Conservation (phyloP, 1,284 basidiomycete genomes). For the Moniliophthora roreri region DNA sequence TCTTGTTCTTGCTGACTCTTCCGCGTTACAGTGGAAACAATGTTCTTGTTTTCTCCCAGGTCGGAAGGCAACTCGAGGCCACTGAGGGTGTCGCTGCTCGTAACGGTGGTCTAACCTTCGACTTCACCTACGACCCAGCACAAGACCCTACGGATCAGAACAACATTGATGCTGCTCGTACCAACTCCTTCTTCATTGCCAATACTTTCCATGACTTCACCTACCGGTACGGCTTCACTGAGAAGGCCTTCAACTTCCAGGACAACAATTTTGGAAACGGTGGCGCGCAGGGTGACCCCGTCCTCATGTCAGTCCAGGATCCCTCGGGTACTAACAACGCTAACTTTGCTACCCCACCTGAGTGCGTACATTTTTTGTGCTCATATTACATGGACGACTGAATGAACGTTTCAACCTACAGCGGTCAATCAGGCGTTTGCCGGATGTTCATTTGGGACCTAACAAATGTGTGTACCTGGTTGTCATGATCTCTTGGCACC, state of each 20-base stretch:
- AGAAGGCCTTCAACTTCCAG: constrained; percentile 14
- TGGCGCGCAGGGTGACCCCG: constrained; percentile 35
- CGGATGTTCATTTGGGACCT: constrained; percentile 38
- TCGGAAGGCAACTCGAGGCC: constrained; percentile 17
- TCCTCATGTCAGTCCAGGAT: constrained; percentile 37
- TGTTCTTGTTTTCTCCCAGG: constrained; percentile 28
- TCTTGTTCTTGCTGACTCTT: neutral
- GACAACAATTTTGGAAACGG: constrained; percentile 12
- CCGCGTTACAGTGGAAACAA: constrained; percentile 33
- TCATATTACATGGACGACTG: too few species aligned
- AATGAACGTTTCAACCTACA: constrained; percentile 4
- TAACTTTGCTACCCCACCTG: constrained; percentile 34
- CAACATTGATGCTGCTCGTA: constrained; percentile 47
- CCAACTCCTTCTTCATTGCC: constrained; percentile 51
- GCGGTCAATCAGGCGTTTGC: constrained; percentile 29
- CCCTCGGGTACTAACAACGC: constrained; percentile 32
- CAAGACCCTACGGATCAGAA: constrained; percentile 19
- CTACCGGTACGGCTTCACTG: constrained; percentile 35
- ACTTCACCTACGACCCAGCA: constrained; percentile 34
- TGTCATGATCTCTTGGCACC: neutral
- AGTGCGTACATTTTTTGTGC: constrained; percentile 33
- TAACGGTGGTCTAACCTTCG: constrained; percentile 26
- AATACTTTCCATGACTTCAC: constrained; percentile 51
- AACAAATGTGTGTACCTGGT: constrained; percentile 25
- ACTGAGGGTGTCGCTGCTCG: constrained; percentile 11